Percentiles rank a stretch among this genome's conserved stretches.
Conservation (phyloP, 352 stramenopile genomes). For the Globisporangium abappressorium region DNA sequence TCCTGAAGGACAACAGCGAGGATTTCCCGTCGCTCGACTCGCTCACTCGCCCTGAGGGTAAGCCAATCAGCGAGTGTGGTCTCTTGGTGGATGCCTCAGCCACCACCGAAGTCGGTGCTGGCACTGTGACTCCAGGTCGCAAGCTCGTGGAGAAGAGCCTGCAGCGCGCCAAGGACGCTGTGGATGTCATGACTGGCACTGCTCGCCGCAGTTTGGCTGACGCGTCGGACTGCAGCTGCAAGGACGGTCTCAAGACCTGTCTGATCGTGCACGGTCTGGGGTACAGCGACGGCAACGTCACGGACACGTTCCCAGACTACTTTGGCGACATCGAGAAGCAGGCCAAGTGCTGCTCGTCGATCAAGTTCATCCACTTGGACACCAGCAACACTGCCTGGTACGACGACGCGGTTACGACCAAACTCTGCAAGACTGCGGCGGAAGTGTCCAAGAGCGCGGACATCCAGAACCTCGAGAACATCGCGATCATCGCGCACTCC, state of each 20-base stretch:
- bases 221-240: slow-evolving; percentile 14
- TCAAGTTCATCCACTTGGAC: slow-evolving; percentile 31
- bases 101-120: not conserved
- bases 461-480: slow-evolving; percentile 19
- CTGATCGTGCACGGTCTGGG: slow-evolving; percentile 33
- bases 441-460: slow-evolving; percentile 13
- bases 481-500: slow-evolving; percentile 41
- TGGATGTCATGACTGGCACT: slow-evolving; percentile 11
- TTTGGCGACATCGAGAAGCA: slow-evolving; percentile 26
- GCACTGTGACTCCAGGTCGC: slow-evolving; percentile 5
- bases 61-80: slow-evolving; percentile 12
- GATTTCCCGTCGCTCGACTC: slow-evolving; percentile 10
- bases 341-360: slow-evolving; percentile 31
- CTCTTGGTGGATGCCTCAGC: slow-evolving; percentile 1
- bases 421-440: slow-evolving; percentile 22
- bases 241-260: slow-evolving; percentile 23
- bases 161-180: slow-evolving; percentile 15
- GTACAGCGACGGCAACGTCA: slow-evolving; percentile 7
- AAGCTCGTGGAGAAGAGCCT: slow-evolving; percentile 7
- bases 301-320: slow-evolving; percentile 16
- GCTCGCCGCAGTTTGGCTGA: slow-evolving; percentile 17
- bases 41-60: slow-evolving; percentile 11
- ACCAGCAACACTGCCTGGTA: slow-evolving; percentile 26
- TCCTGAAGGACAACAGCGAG: slow-evolving; percentile 17
- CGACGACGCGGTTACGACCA: slow-evolving; percentile 18